A percentile compares a stretch with the other conserved stretches of the same genome.
phyloP scores from a whole-genome alignment of 2,329 filamentous ascomycete species.

The Alternaria solani region DNA sequence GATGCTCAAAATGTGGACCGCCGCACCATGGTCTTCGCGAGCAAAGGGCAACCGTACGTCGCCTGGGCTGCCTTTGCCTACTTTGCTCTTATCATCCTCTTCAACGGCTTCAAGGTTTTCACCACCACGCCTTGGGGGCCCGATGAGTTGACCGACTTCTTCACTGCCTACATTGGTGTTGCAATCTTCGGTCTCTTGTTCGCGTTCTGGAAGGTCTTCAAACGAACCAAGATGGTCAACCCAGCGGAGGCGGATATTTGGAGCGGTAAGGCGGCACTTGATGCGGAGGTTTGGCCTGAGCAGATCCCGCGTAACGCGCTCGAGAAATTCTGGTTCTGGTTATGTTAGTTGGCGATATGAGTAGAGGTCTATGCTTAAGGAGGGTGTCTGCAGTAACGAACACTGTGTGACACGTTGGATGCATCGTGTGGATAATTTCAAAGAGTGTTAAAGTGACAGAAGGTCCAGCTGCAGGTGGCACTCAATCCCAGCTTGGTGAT shows the following conservation, averaged over 20 bases:
- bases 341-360: conserved; percentile 44
- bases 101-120: conserved; percentile 72
- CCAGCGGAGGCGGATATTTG: conserved; percentile 55
- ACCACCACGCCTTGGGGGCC: conserved; percentile 51
- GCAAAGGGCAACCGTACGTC: conserved; percentile 59
- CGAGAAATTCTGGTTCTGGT: conserved; percentile 60
- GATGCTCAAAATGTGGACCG: conserved; percentile 65
- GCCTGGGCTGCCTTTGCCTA: conserved; percentile 68
- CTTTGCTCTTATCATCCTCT: conserved; percentile 63
- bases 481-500: not conserved
- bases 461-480: not conserved
- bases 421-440: not conserved
- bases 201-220: conserved; percentile 70
- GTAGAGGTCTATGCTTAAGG: not conserved
- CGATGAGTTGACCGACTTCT: conserved; percentile 54
- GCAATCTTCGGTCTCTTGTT: conserved; percentile 58
- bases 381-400: not conserved
- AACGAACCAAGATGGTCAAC: conserved; percentile 64
- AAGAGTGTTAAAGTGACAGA: not conserved
- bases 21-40: conserved; percentile 58
- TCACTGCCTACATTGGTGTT: conserved; percentile 61
- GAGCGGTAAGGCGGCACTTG: conserved; percentile 57
- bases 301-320: conserved; percentile 53
- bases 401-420: not conserved
- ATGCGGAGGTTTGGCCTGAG: conserved; percentile 57